Base-by-base conservation (phyloP, 805 yeast genomes). In the Teunomyces cretensis region DNA sequence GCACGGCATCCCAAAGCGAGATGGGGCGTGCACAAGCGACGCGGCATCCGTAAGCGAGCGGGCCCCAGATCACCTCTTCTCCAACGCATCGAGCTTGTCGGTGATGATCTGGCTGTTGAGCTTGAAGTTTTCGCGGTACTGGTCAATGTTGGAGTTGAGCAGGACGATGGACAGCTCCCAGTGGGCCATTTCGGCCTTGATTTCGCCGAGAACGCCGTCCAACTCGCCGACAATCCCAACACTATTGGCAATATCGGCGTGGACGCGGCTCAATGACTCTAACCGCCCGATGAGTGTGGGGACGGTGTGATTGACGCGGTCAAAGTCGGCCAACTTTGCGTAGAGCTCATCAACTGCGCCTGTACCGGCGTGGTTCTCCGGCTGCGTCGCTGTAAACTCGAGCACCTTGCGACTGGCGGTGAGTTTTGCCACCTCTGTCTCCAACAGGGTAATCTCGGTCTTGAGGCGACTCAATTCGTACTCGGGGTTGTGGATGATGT, bases 401-500 rank as follows among this genome's bases (percentile, higher is more conserved):
- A 51, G 36, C 2, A 48, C 27, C 32, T 36, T 28, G 13, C 52
- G 24, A 28, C 36, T 52, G 4, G 64, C 49, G 1, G 51, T 52
- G 27, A 61, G 45, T 9, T 53, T 47, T 17, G 68, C 74, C 14
- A 60, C 48, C 13, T 63, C 65, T 33, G 52, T 50, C 16, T 55
- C 55, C 26, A 68, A 44, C n/a, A 46, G 43, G 9, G 49, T 41
- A 6, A 70, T 52, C 15, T 63, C 61, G 8, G 48, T 44, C 37
- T 64, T 60, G 28, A 69, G 48, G 17, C 46, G 45, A 11, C 45
- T 57, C 30, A 67, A 36, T 11, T 59, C 58, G 46, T 55, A 61
- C 24, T 65, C 68, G 1, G 75, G 75, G 41, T 67, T 67, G 44
- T 62, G 54, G 9, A 71, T 54, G 13, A 70, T 60, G 28, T 61